A percentile compares a stretch with the other conserved stretches of the same genome.
phyloP scores from a whole-genome alignment of 2,329 filamentous ascomycete species.

The Graphilbum sp. region DNA sequence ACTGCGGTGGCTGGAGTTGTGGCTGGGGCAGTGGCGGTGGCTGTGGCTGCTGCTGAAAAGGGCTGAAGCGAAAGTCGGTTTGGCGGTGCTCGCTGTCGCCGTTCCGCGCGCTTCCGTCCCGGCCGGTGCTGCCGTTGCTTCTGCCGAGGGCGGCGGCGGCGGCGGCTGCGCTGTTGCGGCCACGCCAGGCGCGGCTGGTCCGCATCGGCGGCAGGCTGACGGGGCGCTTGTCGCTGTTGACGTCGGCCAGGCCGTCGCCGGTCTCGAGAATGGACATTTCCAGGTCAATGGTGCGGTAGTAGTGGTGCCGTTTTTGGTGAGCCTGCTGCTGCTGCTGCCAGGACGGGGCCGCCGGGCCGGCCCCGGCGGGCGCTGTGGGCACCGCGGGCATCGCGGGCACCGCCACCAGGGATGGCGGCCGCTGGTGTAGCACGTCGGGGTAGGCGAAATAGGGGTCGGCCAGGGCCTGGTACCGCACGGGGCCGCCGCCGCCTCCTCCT shows the following conservation, averaged over 20 bases:
- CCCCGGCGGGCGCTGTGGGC: neutral
- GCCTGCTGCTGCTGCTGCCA: neutral
- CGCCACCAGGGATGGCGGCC: slow-evolving; percentile 1
- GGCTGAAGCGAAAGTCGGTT: no score
- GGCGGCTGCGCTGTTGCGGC: neutral
- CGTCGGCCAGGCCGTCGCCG: slow-evolving; percentile 12
- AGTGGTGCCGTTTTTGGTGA: slow-evolving; percentile 1
- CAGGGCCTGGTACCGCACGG: neutral
- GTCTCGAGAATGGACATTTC: slow-evolving; percentile 13
- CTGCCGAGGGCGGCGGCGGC: neutral
- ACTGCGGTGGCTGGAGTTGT: no score
- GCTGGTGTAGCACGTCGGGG: slow-evolving; percentile 1
- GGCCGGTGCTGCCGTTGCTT: neutral
- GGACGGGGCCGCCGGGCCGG: neutral
- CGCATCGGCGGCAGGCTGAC: slow-evolving; percentile 10
- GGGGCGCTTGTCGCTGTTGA: slow-evolving; percentile 5
- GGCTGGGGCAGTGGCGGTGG: neutral
- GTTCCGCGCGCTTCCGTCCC: no score
- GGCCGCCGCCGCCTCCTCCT: neutral
- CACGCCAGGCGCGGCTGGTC: neutral
- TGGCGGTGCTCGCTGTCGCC: no score
- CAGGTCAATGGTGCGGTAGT: slow-evolving; percentile 9
- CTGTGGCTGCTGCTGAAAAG: neutral
- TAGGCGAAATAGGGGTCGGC: slow-evolving; percentile 7
- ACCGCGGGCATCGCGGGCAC: neutral